Evolutionary conservation across 2,329 filamentous ascomycete genomes (phyloP).

Genomic region (Rutstroemia sydowiana): DNA sequence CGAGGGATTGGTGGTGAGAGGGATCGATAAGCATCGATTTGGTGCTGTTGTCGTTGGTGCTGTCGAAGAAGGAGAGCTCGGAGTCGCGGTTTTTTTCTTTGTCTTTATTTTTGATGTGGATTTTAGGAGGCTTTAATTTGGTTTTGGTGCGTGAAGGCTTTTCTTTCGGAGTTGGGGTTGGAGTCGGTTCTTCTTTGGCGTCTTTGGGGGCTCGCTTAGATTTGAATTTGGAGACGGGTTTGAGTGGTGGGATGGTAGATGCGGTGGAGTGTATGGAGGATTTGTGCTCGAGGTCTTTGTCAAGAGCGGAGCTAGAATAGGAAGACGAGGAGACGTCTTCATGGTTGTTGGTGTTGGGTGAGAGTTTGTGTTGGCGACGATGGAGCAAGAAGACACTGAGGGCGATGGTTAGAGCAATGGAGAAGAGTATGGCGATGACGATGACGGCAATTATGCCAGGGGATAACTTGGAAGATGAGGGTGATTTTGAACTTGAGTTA

Average conservation of each 20-base stretch:
- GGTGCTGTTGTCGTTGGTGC: slow-evolving; percentile 1
- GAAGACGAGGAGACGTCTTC: neutral
- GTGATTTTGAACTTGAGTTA: neutral
- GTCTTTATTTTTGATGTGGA: neutral
- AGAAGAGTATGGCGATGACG: slow-evolving; percentile 2
- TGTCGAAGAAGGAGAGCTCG: slow-evolving; percentile 7
- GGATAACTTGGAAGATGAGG: neutral
- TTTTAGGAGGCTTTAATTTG: slow-evolving; percentile 1
- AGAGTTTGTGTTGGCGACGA: neutral
- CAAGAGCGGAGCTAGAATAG: neutral
- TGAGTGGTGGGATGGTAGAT: neutral
- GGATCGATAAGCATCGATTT: slow-evolving; percentile 4
- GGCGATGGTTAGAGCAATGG: slow-evolving; percentile 4
- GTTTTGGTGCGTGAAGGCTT: neutral
- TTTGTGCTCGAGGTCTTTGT: neutral
- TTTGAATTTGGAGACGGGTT: neutral
- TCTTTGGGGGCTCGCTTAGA: no score
- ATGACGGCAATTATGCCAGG: neutral
- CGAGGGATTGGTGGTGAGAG: neutral
- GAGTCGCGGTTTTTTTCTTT: slow-evolving; percentile 1
- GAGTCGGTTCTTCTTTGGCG: no score
- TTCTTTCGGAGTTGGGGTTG: neutral
- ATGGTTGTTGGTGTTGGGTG: neutral
- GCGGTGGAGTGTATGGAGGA: neutral
- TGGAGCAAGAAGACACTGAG: slow-evolving; percentile 1